A percentile compares a stretch with the other conserved stretches of the same genome.
These are phyloP conservation scores for Lentinus tigrinus DNA, from an alignment of 768 basidiomycete species.

Conservation along the genomic window DNA sequence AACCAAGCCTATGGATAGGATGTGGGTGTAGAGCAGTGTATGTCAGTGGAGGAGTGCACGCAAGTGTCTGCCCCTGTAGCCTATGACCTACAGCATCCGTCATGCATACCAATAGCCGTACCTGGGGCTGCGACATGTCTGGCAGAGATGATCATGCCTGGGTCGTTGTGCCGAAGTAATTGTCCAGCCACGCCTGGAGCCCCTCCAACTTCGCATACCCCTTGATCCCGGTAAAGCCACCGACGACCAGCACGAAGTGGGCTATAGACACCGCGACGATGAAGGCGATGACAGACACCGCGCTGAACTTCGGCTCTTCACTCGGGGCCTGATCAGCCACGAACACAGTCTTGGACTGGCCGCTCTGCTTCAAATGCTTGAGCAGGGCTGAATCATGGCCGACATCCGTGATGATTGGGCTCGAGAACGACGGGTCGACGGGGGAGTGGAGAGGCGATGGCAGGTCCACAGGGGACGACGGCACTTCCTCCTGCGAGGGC, in stretches of 20 bases:
- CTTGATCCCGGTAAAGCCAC: conserved; percentile 28
- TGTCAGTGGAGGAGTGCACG: no score
- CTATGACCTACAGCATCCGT: no score
- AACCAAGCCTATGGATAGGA: no score
- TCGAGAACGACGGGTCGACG: background rate
- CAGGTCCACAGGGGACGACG: background rate
- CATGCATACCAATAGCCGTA: no score
- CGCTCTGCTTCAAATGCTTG: background rate
- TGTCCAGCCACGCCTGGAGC: conserved; percentile 19
- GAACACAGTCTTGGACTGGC: conserved; percentile 11
- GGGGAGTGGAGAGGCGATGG: conserved; percentile 13
- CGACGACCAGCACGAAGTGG: conserved; percentile 29
- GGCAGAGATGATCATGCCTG: conserved; percentile 6
- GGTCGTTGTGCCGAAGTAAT: conserved; percentile 2
- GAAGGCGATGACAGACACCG: conserved; percentile 26
- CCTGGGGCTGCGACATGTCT: no score
- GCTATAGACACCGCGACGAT: conserved; percentile 30
- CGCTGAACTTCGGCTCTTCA: conserved; percentile 8
- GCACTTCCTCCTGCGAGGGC: conserved; percentile 11
- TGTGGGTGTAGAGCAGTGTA: no score
- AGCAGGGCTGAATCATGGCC: conserved; percentile 1
- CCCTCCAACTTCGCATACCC: conserved; percentile 24
- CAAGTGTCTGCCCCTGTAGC: no score
- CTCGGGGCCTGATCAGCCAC: conserved; percentile 3
- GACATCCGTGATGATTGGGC: conserved; percentile 4